phyloP scores from a whole-genome alignment of 495 filamentous ascomycete species.

The Trichoderma virens region DNA sequence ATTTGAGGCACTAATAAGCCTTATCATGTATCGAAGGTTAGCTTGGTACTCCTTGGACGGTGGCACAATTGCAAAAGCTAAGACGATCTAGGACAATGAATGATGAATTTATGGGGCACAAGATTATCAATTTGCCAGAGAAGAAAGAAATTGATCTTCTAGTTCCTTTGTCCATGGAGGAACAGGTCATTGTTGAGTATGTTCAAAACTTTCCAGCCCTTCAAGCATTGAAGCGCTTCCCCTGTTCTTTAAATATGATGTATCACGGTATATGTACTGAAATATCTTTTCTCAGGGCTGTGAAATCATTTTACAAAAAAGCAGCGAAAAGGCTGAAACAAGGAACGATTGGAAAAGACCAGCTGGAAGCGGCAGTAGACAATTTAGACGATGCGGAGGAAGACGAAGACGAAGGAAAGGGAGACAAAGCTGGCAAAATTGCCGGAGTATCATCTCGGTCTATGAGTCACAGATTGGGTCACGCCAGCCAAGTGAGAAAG shows the following conservation, averaged over 20 bases:
- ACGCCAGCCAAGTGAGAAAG: neutral
- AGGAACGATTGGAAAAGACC: neutral
- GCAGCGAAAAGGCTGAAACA: no score
- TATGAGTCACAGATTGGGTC: neutral
- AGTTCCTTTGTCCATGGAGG: neutral
- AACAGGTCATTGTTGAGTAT: neutral
- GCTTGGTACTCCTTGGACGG: neutral
- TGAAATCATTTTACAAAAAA: neutral
- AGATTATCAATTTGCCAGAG: neutral
- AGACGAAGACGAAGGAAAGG: neutral
- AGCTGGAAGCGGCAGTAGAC: neutral
- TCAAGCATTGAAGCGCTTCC: neutral
- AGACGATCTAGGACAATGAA: neutral
- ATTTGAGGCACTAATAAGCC: neutral
- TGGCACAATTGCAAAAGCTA: neutral
- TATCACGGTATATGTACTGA: no score
- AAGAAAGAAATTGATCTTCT: neutral
- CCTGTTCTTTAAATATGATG: no score
- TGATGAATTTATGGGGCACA: neutral
- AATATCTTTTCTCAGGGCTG: neutral
- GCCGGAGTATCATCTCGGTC: no score
- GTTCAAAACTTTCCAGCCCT: neutral
- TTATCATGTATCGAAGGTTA: slow-evolving; percentile 10
- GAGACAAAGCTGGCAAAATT: neutral
- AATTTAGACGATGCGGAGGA: neutral